Conservation (phyloP, 345 rosid species). For the Geranium rotundifolium region DNA sequence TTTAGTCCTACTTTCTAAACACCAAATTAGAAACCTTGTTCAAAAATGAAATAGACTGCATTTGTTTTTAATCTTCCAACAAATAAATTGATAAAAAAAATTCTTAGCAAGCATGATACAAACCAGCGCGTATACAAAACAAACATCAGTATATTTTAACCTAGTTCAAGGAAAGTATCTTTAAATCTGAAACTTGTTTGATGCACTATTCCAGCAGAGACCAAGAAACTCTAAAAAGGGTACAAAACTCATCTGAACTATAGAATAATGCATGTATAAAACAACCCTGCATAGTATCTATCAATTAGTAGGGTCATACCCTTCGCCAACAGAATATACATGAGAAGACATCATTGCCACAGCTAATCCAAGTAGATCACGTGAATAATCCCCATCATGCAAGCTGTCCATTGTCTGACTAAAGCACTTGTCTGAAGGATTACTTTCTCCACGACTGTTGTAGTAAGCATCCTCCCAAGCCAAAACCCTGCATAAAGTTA, state of each 20-base stretch:
- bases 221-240: too few species aligned
- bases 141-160: too few species aligned
- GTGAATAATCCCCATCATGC: slow-evolving; percentile 25
- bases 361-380: slow-evolving; percentile 60
- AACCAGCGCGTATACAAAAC: too few species aligned
- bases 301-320: slow-evolving; percentile 33
- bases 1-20: too few species aligned
- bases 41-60: too few species aligned
- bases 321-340: slow-evolving; percentile 80
- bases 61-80: too few species aligned
- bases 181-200: too few species aligned
- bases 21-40: too few species aligned
- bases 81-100: too few species aligned
- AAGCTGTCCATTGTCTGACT: slow-evolving; percentile 25
- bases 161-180: too few species aligned
- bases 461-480: slow-evolving; percentile 86
- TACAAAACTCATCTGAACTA: neutral
- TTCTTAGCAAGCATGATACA: too few species aligned
- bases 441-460: slow-evolving; percentile 32
- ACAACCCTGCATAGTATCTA: neutral
- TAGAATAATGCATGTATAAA: neutral
- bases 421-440: slow-evolving; percentile 30
- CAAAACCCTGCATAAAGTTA: slow-evolving; percentile 51
- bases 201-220: too few species aligned
- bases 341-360: slow-evolving; percentile 85